Percentiles rank a stretch among this genome's conserved stretches.
Evolutionary conservation across 345 rosid species (phyloP).

Genomic region (Cardamine occulta): DNA sequence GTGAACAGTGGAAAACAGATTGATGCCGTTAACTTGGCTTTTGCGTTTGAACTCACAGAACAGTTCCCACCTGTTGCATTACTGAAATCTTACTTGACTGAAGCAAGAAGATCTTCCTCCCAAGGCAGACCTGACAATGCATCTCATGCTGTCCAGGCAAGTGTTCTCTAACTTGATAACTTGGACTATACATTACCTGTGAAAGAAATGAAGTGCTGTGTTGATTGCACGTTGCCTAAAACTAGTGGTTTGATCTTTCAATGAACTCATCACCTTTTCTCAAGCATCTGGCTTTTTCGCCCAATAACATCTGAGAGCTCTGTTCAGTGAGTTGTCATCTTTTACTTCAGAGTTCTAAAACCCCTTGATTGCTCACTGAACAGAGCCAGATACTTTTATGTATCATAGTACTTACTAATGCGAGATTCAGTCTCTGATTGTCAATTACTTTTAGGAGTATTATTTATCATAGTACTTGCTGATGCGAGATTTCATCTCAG

Average conservation of each 20-base stretch:
- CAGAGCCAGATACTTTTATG: no score
- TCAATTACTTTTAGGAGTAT: background rate
- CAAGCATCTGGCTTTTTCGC: constrained; percentile 11
- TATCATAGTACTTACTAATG: no score
- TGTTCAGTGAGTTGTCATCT: constrained; percentile 22
- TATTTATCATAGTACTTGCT: background rate
- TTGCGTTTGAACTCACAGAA: constrained; percentile 85
- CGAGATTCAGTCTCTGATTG: no score
- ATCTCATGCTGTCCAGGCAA: constrained; percentile 70
- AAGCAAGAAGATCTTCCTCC: constrained; percentile 70
- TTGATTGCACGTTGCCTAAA: background rate
- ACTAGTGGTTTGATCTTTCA: constrained; percentile 1
- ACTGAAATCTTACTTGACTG: constrained; percentile 84
- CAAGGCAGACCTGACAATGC: constrained; percentile 65
- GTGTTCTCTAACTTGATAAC: constrained; percentile 22
- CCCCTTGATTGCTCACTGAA: no score
- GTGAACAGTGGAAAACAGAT: constrained; percentile 88
- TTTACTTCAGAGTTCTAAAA: background rate
- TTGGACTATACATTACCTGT: background rate
- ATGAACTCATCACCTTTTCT: constrained; percentile 10
- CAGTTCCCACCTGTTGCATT: constrained; percentile 82
- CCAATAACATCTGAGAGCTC: background rate
- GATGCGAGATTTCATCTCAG: background rate
- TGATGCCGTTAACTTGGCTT: constrained; percentile 97
- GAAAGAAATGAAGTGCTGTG: constrained; percentile 8